Conservation (phyloP, 2,329 filamentous ascomycete genomes). For the Paecilomyces variotii region DNA sequence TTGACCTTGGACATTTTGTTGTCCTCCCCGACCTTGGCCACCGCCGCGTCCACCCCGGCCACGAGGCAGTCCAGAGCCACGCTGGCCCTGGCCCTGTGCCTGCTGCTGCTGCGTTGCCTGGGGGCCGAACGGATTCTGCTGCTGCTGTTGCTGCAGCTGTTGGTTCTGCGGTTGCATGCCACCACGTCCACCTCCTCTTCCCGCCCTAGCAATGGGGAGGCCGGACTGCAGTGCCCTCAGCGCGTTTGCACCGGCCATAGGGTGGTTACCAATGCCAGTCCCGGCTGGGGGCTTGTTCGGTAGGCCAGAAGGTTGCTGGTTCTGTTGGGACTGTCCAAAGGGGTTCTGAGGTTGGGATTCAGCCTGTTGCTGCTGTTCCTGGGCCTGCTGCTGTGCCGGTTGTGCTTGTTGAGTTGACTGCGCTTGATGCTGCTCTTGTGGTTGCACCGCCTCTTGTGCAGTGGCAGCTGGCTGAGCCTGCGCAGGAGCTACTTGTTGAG, state of each 20-base stretch:
- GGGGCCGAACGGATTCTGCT: constrained; percentile 22
- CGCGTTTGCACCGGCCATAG: constrained; percentile 29
- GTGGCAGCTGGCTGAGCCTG: constrained; percentile 7
- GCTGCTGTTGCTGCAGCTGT: constrained; percentile 22
- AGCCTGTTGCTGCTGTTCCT: constrained; percentile 9
- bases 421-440: constrained; percentile 3
- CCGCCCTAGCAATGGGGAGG: constrained; percentile 36
- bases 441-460: constrained; percentile 8
- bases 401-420: constrained; percentile 5
- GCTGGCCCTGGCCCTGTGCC: constrained; percentile 16
- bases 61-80: constrained; percentile 33
- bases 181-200: constrained; percentile 33
- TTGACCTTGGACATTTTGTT: constrained; percentile 31
- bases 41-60: constrained; percentile 37
- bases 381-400: constrained; percentile 10
- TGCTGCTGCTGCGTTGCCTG: constrained; percentile 15
- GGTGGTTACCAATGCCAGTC: constrained; percentile 13
- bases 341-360: constrained; percentile 11
- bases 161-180: constrained; percentile 14
- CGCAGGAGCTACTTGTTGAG: constrained; percentile 4
- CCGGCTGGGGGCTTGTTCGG: constrained; percentile 23
- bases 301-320: constrained; percentile 17
- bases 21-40: constrained; percentile 26
- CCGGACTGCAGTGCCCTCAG: constrained; percentile 37
- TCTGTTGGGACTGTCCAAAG: constrained; percentile 17